Percentiles rank a stretch among this genome's conserved stretches.
Evolutionary conservation across 2,329 filamentous ascomycete species (phyloP).

Genomic region (Tetracladium maxilliforme): DNA sequence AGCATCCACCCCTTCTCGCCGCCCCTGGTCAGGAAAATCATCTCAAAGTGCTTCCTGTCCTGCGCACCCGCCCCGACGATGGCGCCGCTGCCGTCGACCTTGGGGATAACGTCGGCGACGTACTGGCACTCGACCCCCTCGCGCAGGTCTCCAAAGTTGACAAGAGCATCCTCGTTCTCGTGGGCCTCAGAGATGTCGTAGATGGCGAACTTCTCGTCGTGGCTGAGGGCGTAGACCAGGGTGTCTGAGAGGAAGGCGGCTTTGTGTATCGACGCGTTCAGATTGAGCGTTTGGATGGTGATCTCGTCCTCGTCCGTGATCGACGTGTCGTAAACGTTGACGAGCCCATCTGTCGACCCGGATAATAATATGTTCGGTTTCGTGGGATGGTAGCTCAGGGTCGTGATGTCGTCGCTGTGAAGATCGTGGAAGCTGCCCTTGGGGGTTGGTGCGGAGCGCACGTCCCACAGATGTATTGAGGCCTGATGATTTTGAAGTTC

Average conservation of each 20-base stretch:
- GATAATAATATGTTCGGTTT: slow-evolving; percentile 51
- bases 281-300: slow-evolving; percentile 65
- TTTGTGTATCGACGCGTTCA: slow-evolving; percentile 58
- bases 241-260: slow-evolving; percentile 50
- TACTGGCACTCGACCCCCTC: slow-evolving; percentile 56
- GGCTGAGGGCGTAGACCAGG: slow-evolving; percentile 58
- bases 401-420: slow-evolving; percentile 52
- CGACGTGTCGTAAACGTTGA: slow-evolving; percentile 62
- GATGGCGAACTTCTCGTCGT: slow-evolving; percentile 64
- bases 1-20: slow-evolving; percentile 32
- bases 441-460: too few species aligned
- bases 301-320: slow-evolving; percentile 65
- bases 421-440: too few species aligned
- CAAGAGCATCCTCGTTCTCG: slow-evolving; percentile 27
- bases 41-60: slow-evolving; percentile 46
- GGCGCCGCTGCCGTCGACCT: slow-evolving; percentile 43
- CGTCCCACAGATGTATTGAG: slow-evolving; percentile 43
- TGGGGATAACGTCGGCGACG: slow-evolving; percentile 49
- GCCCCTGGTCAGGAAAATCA: slow-evolving; percentile 42
- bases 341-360: slow-evolving; percentile 65
- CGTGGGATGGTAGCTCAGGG: slow-evolving; percentile 35
- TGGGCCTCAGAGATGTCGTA: slow-evolving; percentile 41
- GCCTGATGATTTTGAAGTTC: slow-evolving; percentile 39
- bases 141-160: slow-evolving; percentile 59
- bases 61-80: slow-evolving; percentile 53